Conservation (phyloP, 495 filamentous ascomycete genomes). For the Hypoxylon rickii region DNA sequence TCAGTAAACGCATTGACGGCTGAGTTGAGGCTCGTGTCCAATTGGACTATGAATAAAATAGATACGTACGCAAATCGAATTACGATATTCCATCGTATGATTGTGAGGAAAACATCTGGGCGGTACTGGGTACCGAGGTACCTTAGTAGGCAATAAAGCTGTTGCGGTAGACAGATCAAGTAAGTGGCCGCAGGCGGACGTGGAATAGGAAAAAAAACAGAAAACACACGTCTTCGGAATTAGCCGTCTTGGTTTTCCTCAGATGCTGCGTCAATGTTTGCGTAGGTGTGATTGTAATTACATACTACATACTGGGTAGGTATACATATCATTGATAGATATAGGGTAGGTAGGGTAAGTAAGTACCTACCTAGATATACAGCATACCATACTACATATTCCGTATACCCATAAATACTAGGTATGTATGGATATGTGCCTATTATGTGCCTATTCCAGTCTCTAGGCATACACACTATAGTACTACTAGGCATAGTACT, state of each 20-base stretch:
- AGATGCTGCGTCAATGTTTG: slow-evolving; percentile 28
- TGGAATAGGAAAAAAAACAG: slow-evolving; percentile 2
- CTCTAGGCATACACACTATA: too few relatives aligned
- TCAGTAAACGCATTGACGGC: slow-evolving; percentile 32
- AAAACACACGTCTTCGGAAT: slow-evolving; percentile 21
- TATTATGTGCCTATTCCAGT: neutral
- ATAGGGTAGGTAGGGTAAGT: neutral
- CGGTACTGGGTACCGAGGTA: neutral
- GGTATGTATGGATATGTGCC: neutral
- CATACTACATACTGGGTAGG: slow-evolving; percentile 13
- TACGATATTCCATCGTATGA: slow-evolving; percentile 36
- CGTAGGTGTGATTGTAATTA: slow-evolving; percentile 35
- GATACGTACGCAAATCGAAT: slow-evolving; percentile 21
- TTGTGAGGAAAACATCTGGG: slow-evolving; percentile 13
- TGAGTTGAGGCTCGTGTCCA: slow-evolving; percentile 33
- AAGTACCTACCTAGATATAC: neutral
- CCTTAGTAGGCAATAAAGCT: slow-evolving; percentile 8
- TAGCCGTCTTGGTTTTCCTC: slow-evolving; percentile 30
- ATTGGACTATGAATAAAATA: slow-evolving; percentile 32
- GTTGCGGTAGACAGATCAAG: slow-evolving; percentile 17
- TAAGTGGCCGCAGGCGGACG: slow-evolving; percentile 20
- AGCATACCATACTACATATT: neutral
- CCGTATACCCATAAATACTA: too few relatives aligned
- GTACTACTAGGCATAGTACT: too few relatives aligned
- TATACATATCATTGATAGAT: too few relatives aligned